Evolutionary conservation across 352 stramenopile genomes (phyloP).

Genomic region (Phytophthora parvispora): DNA sequence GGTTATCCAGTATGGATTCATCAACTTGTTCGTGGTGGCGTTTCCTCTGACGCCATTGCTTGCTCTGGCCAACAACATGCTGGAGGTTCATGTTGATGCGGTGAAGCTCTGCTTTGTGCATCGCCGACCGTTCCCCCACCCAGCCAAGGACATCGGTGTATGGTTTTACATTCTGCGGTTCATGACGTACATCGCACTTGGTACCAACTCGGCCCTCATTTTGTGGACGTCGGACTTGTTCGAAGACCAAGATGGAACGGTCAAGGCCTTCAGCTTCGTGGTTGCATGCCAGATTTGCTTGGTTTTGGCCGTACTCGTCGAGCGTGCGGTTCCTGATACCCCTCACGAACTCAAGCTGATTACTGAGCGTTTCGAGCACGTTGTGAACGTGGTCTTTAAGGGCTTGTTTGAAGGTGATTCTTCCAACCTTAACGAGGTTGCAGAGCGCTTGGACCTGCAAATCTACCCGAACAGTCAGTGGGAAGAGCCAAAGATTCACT

Average conservation of each 20-base stretch:
- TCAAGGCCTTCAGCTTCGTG: constrained; percentile 76
- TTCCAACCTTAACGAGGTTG: constrained; percentile 78
- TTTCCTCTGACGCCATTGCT: constrained; percentile 95
- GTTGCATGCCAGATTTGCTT: constrained; percentile 80
- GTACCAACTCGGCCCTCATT: constrained; percentile 84
- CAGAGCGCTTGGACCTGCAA: constrained; percentile 74
- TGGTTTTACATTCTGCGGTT: constrained; percentile 92
- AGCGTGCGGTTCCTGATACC: constrained; percentile 65
- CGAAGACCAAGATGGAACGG: constrained; percentile 45
- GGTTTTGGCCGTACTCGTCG: constrained; percentile 70
- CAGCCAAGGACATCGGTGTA: constrained; percentile 92
- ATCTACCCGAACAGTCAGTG: constrained; percentile 84
- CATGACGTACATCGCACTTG: constrained; percentile 84
- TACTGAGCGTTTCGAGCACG: constrained; percentile 72
- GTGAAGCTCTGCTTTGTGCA: constrained; percentile 87
- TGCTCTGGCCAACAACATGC: constrained; percentile 91
- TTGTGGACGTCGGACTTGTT: constrained; percentile 88
- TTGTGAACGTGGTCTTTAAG: constrained; percentile 85
- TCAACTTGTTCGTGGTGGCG: constrained; percentile 95
- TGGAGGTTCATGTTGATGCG: constrained; percentile 93
- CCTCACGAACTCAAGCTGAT: constrained; percentile 67
- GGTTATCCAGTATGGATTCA: constrained; percentile 97
- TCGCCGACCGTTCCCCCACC: constrained; percentile 81
- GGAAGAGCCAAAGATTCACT: constrained; percentile 48
- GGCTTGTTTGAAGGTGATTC: constrained; percentile 72